A percentile compares a stretch with the other conserved stretches of the same genome.
phyloP scores from a whole-genome alignment of 2,329 filamentous ascomycete genomes.

The Venturiaceae sp. region DNA sequence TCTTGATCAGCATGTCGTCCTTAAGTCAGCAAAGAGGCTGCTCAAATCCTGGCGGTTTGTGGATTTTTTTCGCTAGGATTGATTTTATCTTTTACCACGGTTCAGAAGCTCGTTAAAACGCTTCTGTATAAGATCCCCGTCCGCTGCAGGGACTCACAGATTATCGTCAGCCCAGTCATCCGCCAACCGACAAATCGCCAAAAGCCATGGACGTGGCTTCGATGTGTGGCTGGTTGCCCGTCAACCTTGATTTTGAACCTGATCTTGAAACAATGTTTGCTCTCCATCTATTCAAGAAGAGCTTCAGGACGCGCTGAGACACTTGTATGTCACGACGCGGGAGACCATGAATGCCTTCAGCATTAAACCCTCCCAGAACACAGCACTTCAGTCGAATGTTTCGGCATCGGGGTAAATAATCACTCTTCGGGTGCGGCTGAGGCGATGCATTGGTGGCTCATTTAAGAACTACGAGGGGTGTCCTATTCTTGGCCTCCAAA shows the following conservation, averaged over 20 bases:
- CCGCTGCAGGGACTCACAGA: no score
- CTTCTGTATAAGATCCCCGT: no score
- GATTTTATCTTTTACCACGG: no score
- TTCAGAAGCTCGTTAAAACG: no score
- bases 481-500: neutral
- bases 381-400: neutral
- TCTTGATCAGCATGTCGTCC: no score
- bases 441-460: neutral
- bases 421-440: neutral
- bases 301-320: neutral
- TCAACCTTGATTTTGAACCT: neutral
- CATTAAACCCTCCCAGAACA: neutral
- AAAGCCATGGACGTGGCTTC: neutral
- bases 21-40: no score
- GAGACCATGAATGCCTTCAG: neutral
- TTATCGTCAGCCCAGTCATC: neutral
- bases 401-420: no score
- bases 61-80: no score
- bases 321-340: neutral
- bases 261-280: neutral
- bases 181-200: neutral
- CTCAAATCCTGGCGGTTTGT: no score
- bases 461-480: neutral
- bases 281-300: neutral
- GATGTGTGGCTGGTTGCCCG: neutral